Base-by-base conservation (phyloP, 140 eudicot genomes). In the Anethum foeniculum region DNA sequence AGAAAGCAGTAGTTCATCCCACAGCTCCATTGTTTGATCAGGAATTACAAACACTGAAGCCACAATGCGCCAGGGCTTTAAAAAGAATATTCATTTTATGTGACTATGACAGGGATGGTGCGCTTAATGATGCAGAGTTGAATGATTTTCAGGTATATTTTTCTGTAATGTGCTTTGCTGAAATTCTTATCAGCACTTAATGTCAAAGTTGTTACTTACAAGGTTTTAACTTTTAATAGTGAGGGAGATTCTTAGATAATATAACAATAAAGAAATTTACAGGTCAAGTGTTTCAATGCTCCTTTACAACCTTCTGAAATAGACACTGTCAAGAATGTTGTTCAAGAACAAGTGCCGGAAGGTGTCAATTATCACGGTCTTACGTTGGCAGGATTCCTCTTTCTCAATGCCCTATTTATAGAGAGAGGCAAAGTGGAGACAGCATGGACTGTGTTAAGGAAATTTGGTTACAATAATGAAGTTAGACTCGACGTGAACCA, bases 1-100 rank as follows among this genome's bases (percentile, higher is more conserved):
- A 95, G 80, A 95, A 95, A 82, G 97, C 97, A n/a, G 99, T 95
- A 65, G 88, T 92, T 83, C 97, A 95, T 88, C 99, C 99, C 10
- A 95, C 97, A 12, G 96, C 96, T 79, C 97, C 97, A 51, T 76
- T 95, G 30, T 92, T 95, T 84, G 99, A 95, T 78, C 99, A 92
- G 78, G 97, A 95, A 74, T 84, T 88, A 80, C 99, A 92, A 84
- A 91, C 97, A 36, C 79, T 95, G 84, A 92, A 90, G 84, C 96
- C 99, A 21, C 85, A 93, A 71, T 95, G 99, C 76, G 88, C 91
- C 39, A 91, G 95, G 88, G 99, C 97, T 54, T 89, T 92, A 79
- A 95, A 95, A 82, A 86, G 97, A 76, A 95, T 95, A 83, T 95
- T 95, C 81, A 92, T 92, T 83, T 88, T 91, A n/a, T 95, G 97